Evolutionary conservation across 305 asterid species (phyloP).

Genomic region (Vinca major): DNA sequence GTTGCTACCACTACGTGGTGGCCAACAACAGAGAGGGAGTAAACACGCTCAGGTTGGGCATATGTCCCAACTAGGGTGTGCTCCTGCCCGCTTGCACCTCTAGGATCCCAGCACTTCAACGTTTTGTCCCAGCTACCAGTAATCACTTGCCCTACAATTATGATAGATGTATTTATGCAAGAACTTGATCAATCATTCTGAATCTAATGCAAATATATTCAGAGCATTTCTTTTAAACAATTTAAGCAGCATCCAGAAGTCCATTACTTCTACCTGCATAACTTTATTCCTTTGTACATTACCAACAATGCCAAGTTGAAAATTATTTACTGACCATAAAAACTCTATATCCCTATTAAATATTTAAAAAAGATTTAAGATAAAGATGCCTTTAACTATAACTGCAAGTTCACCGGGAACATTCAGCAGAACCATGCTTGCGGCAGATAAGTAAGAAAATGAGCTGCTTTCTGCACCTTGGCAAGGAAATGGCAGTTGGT

Average conservation of each 20-base stretch:
- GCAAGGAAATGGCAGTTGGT: neutral
- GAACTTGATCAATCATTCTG: neutral
- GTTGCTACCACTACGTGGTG: constrained; percentile 87
- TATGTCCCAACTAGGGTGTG: constrained; percentile 77
- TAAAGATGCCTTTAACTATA: neutral
- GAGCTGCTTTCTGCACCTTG: neutral
- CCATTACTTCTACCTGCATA: neutral
- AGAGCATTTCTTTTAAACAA: neutral
- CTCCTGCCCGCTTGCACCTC: constrained; percentile 96
- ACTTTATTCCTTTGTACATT: too few species aligned
- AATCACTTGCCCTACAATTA: constrained; percentile 74
- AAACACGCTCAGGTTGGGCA: constrained; percentile 88
- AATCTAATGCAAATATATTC: neutral
- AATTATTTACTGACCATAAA: neutral
- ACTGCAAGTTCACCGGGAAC: neutral
- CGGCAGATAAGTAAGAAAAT: too few species aligned
- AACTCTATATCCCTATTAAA: neutral
- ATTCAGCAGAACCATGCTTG: neutral
- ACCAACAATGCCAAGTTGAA: neutral
- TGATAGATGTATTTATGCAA: neutral
- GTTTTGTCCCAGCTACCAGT: constrained; percentile 99
- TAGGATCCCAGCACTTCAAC: constrained; percentile 93
- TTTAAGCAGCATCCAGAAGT: neutral
- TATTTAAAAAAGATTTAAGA: neutral
- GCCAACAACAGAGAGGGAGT: constrained; percentile 81